Base-by-base conservation (phyloP, 139 green algal species). In the Tetraselmis chui region DNA sequence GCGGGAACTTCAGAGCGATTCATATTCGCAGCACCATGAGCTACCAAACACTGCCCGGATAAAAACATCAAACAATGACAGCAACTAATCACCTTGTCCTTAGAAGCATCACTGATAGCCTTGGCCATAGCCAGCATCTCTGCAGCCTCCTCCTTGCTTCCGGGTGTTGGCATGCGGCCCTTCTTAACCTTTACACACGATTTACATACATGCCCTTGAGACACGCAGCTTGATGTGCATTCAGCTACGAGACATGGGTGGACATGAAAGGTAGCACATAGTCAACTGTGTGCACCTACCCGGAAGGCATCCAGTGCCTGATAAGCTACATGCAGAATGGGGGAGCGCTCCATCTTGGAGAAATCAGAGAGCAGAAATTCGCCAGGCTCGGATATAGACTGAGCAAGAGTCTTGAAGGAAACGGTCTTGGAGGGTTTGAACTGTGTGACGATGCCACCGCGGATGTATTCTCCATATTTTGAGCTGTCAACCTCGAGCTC, bases 321-420 rank as follows among this genome's bases (percentile, higher is more conserved):
- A 85, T 99, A 99, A 25, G 86, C 95, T 0, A 98, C 31, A 85
- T 99, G 96, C 79, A 99, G 93, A 78, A 96, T 84, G 1, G 91
- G 84, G 0, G 95, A 86, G 30, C 95, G 91, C 76, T 99, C 97
- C 74, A 99, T 86, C 91, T 99, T 99, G 82, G 93, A 84, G 80
- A 99, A 99, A 83, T 99, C 97, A 24, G 83, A 91, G n/a, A 98
- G 84, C 31, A 99, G 89, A 81, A 99, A 98, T 77, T 99, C 96
- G 0, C 97, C 97, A 18, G 97, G 96, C 0, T 93, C 85, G 0
- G 85, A 75, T 32, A 99, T 79, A 0, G 93, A 87, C 58, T 91
- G 82, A 2, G 75, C 79, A 75, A 99, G 87, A 23, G 87, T 81
- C 85, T 94, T 94, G 89, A 98, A 98, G 0, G 78, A 58, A 77